Conservation (phyloP, 257 asterid species). For the Scutellaria galericulata region DNA sequence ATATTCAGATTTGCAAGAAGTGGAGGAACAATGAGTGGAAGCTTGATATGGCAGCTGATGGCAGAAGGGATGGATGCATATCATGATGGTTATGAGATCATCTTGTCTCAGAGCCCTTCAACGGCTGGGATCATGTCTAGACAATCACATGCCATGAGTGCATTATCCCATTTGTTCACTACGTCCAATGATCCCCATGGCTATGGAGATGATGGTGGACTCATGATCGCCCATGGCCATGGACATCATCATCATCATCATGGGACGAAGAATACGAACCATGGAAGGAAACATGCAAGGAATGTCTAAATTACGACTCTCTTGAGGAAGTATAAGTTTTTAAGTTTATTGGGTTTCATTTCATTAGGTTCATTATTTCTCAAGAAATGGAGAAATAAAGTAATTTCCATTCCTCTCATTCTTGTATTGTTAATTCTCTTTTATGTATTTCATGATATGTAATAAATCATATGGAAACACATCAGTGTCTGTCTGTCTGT, state of each 20-base stretch:
- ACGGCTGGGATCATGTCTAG: constrained; percentile 56
- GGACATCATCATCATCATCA: constrained; percentile 18
- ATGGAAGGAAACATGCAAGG: background rate
- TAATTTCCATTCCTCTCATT: background rate
- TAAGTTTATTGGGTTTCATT: too few relatives aligned
- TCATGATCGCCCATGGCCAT: constrained; percentile 10
- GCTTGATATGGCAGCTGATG: constrained; percentile 78
- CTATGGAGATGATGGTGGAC: background rate
- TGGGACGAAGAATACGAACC: background rate
- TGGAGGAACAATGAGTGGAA: constrained; percentile 77
- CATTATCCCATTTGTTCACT: constrained; percentile 46
- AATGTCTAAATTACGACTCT: too few relatives aligned
- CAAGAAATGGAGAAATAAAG: background rate
- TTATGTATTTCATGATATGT: background rate
- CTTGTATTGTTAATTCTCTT: background rate
- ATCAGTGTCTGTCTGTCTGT: too few relatives aligned
- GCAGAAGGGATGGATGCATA: constrained; percentile 68
- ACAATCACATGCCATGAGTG: constrained; percentile 66
- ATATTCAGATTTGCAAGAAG: constrained; percentile 55
- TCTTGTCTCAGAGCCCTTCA: constrained; percentile 55
- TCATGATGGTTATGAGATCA: constrained; percentile 65
- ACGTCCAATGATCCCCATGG: background rate
- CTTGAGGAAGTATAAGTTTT: too few relatives aligned
- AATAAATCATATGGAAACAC: background rate
- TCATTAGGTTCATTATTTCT: background rate